Percentiles rank a stretch among this genome's conserved stretches.
phyloP scores from a whole-genome alignment of 169 alveolate species.

The Eimeria mitis region DNA sequence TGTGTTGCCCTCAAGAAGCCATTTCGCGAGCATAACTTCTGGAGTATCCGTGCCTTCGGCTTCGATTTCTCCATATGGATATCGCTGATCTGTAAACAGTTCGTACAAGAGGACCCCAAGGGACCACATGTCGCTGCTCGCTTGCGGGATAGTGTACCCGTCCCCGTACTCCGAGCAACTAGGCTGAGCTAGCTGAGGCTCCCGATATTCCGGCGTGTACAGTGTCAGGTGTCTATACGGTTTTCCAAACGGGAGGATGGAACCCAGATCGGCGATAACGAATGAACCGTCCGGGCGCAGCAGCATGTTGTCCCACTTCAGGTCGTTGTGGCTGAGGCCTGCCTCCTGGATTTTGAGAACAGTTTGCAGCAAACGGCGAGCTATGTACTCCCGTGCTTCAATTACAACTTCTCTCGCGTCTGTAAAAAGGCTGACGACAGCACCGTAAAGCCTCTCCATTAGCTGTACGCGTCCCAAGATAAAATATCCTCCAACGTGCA shows the following conservation, averaged over 20 bases:
- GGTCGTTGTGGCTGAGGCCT: slow-evolving; percentile 47
- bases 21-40: not conserved
- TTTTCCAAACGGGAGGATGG: slow-evolving; percentile 10
- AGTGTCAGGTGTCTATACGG: not conserved
- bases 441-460: slow-evolving; percentile 3
- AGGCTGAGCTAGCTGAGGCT: slow-evolving; percentile 17
- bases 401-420: not conserved
- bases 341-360: slow-evolving; percentile 35
- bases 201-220: not conserved
- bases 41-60: not conserved
- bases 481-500: not conserved
- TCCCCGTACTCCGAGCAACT: not conserved
- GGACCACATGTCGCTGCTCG: slow-evolving; percentile 46
- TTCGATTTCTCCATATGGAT: not conserved
- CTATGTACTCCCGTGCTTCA: slow-evolving; percentile 27
- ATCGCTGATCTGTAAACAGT: not conserved
- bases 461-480: slow-evolving; percentile 20
- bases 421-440: not conserved
- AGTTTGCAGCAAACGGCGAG: not conserved
- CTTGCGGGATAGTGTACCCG: not conserved
- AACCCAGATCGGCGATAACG: not conserved
- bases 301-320: slow-evolving; percentile 35
- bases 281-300: slow-evolving; percentile 31
- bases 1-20: not conserved
- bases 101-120: slow-evolving; percentile 30